These are phyloP conservation scores for Boletus tomentosulus DNA, from an alignment of 768 basidiomycete genomes.

Conservation along the genomic window DNA sequence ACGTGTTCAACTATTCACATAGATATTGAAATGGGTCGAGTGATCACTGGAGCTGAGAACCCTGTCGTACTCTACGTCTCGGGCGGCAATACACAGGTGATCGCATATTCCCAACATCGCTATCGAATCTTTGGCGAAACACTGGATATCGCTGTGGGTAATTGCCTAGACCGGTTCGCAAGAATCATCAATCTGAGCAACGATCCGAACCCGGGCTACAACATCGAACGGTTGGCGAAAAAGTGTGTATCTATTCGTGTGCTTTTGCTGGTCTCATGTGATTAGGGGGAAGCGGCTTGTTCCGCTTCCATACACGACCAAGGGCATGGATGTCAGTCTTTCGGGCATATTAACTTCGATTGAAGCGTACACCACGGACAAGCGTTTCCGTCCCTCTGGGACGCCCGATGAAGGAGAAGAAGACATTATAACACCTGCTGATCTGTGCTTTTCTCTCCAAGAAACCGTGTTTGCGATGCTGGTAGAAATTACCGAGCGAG, in stretches of 20 bases:
- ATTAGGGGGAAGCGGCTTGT: constrained; percentile 79
- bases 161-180: constrained; percentile 96
- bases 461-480: constrained; percentile 98
- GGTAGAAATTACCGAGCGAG: constrained; percentile 97
- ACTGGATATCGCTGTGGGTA: constrained; percentile 98
- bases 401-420: constrained; percentile 35
- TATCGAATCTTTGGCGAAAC: constrained; percentile 99
- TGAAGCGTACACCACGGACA: constrained; percentile 85
- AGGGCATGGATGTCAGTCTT: constrained; percentile 97
- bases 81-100: constrained; percentile 98
- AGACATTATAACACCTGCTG: constrained; percentile 88
- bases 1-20: constrained; percentile 1
- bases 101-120: constrained; percentile 95
- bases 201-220: constrained; percentile 94
- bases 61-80: constrained; percentile 98
- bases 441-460: constrained; percentile 94
- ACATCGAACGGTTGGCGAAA: constrained; percentile 95
- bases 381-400: constrained; percentile 63
- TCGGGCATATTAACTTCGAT: constrained; percentile 90
- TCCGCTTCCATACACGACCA: constrained; percentile 89
- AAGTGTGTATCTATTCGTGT: constrained; percentile 44
- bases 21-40: constrained; percentile 99
- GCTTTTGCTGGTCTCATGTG: neutral
- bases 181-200: constrained; percentile 92
- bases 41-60: constrained; percentile 90